These are phyloP conservation scores for Globisporangium orthogonon DNA, from an alignment of 352 stramenopile species.

Conservation along the genomic window DNA sequence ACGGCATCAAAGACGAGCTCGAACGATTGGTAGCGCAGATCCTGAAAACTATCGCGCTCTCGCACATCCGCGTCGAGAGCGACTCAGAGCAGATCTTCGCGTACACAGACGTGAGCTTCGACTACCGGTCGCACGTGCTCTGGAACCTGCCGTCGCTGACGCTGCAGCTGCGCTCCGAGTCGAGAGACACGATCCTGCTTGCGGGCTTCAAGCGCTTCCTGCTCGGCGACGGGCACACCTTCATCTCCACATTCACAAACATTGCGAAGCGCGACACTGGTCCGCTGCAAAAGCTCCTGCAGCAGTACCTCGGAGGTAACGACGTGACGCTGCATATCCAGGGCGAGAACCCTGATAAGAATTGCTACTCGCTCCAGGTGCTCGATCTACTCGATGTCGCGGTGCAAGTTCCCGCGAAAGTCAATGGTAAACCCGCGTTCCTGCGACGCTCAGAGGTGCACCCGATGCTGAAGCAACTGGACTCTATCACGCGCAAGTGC, in stretches of 20 bases:
- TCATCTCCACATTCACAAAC: conserved; percentile 73
- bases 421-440: conserved; percentile 65
- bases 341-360: conserved; percentile 36
- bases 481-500: conserved; percentile 68
- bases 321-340: conserved; percentile 55
- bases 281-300: conserved; percentile 61
- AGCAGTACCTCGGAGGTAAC: conserved; percentile 59
- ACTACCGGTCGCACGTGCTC: conserved; percentile 47
- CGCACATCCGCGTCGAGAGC: conserved; percentile 57
- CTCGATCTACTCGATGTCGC: conserved; percentile 54
- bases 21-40: conserved; percentile 53
- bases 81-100: conserved; percentile 60
- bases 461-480: conserved; percentile 62
- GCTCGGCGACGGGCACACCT: conserved; percentile 59
- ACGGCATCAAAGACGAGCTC: conserved; percentile 40
- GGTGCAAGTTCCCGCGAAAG: conserved; percentile 57
- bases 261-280: conserved; percentile 54
- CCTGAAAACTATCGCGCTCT: conserved; percentile 69
- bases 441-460: conserved; percentile 54
- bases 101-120: conserved; percentile 75
- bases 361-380: conserved; percentile 66
- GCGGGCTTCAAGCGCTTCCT: conserved; percentile 69
- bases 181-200: conserved; percentile 39
- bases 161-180: conserved; percentile 35
- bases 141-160: conserved; percentile 77